These are phyloP conservation scores for Trifolium repens DNA, from an alignment of 306 rosid species.

Conservation along the genomic window DNA sequence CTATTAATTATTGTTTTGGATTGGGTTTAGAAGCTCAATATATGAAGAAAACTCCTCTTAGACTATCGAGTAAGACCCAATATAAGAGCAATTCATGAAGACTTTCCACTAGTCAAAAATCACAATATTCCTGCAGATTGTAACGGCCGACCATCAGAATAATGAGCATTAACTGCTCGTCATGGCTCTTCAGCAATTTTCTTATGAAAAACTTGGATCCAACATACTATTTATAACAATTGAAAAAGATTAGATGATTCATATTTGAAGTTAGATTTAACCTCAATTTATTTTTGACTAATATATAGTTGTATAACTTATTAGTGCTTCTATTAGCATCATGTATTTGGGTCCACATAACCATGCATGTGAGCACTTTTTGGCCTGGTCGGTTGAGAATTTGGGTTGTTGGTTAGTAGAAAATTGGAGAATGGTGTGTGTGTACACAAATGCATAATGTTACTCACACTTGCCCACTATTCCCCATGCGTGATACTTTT, in stretches of 20 bases:
- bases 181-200: too few relatives aligned
- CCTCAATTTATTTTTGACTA: not conserved
- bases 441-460: not conserved
- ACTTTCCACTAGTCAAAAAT: too few relatives aligned
- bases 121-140: too few relatives aligned
- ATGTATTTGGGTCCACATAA: conserved; percentile 1
- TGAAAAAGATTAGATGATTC: not conserved
- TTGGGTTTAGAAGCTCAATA: too few relatives aligned
- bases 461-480: conserved; percentile 34
- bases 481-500: conserved; percentile 46
- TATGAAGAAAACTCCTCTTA: too few relatives aligned
- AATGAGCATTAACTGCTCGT: too few relatives aligned
- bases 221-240: not conserved
- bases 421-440: conserved; percentile 7
- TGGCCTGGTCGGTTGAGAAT: conserved; percentile 7
- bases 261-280: not conserved
- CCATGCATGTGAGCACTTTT: not conserved
- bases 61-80: too few relatives aligned
- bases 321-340: not conserved
- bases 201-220: too few relatives aligned
- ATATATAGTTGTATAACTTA: not conserved
- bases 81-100: too few relatives aligned
- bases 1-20: too few relatives aligned
- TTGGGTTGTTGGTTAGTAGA: conserved; percentile 37
- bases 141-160: too few relatives aligned